Conservation (phyloP, 768 basidiomycete species). For the Macrolepiota dolichaula region DNA sequence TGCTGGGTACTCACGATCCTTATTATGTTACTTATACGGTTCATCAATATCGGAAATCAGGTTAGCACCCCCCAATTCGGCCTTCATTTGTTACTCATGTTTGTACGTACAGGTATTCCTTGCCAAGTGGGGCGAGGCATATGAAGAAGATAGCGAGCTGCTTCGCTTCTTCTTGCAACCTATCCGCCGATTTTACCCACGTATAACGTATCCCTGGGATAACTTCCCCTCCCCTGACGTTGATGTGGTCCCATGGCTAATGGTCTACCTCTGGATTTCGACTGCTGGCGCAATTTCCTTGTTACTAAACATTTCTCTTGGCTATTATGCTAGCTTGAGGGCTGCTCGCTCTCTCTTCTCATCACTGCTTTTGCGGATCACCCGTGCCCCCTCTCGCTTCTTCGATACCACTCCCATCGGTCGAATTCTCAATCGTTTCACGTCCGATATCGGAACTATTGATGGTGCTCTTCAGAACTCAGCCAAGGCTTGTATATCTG, state of each 20-base stretch:
- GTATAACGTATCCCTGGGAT: slow-evolving; percentile 38
- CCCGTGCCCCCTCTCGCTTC: slow-evolving; percentile 63
- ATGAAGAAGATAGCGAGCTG: slow-evolving; percentile 28
- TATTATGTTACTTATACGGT: slow-evolving; percentile 51
- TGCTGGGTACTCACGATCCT: slow-evolving; percentile 53
- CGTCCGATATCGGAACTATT: slow-evolving; percentile 71
- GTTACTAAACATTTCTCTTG: slow-evolving; percentile 53
- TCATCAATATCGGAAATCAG: slow-evolving; percentile 56
- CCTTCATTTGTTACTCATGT: neutral
- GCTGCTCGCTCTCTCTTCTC: slow-evolving; percentile 62
- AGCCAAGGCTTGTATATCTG: slow-evolving; percentile 50
- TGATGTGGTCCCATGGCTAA: slow-evolving; percentile 63
- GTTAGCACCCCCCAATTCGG: slow-evolving; percentile 26
- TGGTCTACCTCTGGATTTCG: slow-evolving; percentile 62
- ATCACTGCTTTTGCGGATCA: slow-evolving; percentile 48
- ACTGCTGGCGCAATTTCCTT: slow-evolving; percentile 52
- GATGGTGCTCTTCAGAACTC: slow-evolving; percentile 62
- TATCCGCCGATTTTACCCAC: slow-evolving; percentile 13
- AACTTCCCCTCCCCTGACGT: slow-evolving; percentile 54
- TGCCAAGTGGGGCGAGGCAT: slow-evolving; percentile 69
- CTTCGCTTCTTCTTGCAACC: slow-evolving; percentile 10
- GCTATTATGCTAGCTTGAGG: slow-evolving; percentile 67
- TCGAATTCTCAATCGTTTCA: slow-evolving; percentile 77
- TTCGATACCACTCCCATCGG: slow-evolving; percentile 77
- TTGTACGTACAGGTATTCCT: slow-evolving; percentile 49